phyloP scores from a whole-genome alignment of 345 rosid genomes.

The Raphanus raphanistrum region DNA sequence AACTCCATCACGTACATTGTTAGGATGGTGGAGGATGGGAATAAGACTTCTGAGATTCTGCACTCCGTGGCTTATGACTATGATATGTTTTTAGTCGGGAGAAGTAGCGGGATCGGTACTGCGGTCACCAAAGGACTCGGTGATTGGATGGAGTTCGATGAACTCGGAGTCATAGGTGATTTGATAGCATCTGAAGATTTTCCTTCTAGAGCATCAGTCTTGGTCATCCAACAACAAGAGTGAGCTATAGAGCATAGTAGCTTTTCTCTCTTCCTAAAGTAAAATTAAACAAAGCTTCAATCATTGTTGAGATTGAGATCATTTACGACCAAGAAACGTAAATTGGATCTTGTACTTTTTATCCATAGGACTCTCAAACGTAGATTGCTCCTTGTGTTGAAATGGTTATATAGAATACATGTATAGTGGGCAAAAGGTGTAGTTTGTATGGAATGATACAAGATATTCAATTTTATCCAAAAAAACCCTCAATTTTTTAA shows the following conservation, averaged over 20 bases:
- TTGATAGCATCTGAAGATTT: slow-evolving; percentile 56
- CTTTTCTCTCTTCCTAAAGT: background rate
- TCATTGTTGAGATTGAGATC: background rate
- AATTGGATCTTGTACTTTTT: background rate
- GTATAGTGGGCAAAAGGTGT: background rate
- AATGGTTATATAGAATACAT: background rate
- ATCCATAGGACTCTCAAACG: background rate
- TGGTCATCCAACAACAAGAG: slow-evolving; percentile 56
- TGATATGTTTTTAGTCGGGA: slow-evolving; percentile 53
- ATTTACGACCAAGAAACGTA: background rate
- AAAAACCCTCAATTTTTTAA: background rate
- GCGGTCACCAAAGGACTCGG: slow-evolving; percentile 48
- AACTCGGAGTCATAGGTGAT: slow-evolving; percentile 67
- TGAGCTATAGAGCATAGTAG: background rate
- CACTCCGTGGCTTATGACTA: slow-evolving; percentile 38
- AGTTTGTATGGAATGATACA: background rate
- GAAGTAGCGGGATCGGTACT: slow-evolving; percentile 38
- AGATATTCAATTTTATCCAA: background rate
- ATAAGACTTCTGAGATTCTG: slow-evolving; percentile 37
- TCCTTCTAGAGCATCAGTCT: slow-evolving; percentile 42
- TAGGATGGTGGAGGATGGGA: slow-evolving; percentile 43
- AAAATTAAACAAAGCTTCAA: background rate
- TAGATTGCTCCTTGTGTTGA: background rate
- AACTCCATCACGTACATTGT: slow-evolving; percentile 24
- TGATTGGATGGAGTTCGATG: slow-evolving; percentile 61